Conservation (phyloP, 2,329 filamentous ascomycete species). For the Bipolaris zeicola region DNA sequence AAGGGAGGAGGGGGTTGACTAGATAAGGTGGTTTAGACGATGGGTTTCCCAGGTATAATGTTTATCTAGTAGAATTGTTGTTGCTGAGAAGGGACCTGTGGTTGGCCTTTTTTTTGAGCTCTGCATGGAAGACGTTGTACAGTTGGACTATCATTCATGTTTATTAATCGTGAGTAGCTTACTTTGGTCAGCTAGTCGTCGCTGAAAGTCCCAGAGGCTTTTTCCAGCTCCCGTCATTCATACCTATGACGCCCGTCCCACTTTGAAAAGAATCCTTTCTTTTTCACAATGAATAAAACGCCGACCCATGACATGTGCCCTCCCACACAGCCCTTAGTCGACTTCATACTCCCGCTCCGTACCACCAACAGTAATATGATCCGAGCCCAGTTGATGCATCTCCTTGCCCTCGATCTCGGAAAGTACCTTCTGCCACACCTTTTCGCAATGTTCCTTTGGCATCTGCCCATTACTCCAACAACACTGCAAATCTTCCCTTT, state of each 20-base stretch:
- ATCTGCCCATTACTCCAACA: slow-evolving; percentile 9
- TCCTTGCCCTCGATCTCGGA: not conserved
- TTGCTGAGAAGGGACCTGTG: no score
- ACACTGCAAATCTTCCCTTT: slow-evolving; percentile 13
- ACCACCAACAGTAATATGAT: slow-evolving; percentile 8
- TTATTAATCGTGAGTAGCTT: not conserved
- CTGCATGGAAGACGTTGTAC: no score
- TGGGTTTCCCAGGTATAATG: no score
- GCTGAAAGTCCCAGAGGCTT: not conserved
- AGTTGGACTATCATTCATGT: no score
- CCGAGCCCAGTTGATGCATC: not conserved
- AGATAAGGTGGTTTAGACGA: not conserved
- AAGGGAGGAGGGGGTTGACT: slow-evolving; percentile 12
- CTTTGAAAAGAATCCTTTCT: not conserved
- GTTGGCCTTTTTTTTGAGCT: no score
- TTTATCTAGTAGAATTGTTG: no score
- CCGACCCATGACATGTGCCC: no score
- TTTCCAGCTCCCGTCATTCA: not conserved
- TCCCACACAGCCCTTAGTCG: not conserved
- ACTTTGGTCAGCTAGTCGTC: not conserved
- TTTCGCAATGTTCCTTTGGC: not conserved
- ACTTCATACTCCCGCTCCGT: not conserved
- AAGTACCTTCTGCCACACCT: slow-evolving; percentile 10
- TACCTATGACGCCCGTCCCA: not conserved
- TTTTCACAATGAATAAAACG: not conserved